Percentiles rank a stretch among this genome's conserved stretches.
phyloP scores from a whole-genome alignment of 306 rosid genomes.

The Quercus cerris region DNA sequence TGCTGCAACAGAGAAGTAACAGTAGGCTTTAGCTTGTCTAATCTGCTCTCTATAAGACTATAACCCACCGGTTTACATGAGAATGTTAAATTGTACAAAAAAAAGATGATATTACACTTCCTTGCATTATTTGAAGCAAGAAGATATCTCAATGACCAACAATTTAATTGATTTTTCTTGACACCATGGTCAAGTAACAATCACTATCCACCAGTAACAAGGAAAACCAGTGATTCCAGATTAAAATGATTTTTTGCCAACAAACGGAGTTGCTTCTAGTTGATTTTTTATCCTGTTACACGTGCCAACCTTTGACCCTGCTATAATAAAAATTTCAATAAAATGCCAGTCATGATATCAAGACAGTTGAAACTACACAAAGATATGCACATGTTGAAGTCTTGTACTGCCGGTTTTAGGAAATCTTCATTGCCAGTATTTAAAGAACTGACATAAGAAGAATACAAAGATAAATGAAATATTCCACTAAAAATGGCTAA shows the following conservation, averaged over 20 bases:
- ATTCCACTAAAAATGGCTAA: background rate
- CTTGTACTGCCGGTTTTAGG: slow-evolving; percentile 67
- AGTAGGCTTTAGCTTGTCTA: no score
- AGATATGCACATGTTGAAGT: slow-evolving; percentile 56
- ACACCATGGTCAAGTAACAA: no score
- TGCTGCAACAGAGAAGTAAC: no score
- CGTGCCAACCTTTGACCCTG: background rate
- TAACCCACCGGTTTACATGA: no score
- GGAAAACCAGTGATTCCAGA: no score
- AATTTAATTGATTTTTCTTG: no score
- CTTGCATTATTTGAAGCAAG: no score
- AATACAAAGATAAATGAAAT: background rate
- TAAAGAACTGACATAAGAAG: slow-evolving; percentile 40
- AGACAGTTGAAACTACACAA: background rate
- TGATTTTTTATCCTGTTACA: background rate
- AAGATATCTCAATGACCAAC: no score
- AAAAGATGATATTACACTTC: no score
- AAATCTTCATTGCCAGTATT: slow-evolving; percentile 62
- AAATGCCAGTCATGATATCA: background rate
- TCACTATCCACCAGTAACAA: background rate
- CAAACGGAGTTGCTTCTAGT: background rate
- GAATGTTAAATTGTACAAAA: no score
- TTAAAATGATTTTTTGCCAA: background rate
- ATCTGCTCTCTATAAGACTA: no score
- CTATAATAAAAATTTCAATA: background rate